Base-by-base conservation (phyloP, 139 green algal genomes). In the Eudorina sp. region DNA sequence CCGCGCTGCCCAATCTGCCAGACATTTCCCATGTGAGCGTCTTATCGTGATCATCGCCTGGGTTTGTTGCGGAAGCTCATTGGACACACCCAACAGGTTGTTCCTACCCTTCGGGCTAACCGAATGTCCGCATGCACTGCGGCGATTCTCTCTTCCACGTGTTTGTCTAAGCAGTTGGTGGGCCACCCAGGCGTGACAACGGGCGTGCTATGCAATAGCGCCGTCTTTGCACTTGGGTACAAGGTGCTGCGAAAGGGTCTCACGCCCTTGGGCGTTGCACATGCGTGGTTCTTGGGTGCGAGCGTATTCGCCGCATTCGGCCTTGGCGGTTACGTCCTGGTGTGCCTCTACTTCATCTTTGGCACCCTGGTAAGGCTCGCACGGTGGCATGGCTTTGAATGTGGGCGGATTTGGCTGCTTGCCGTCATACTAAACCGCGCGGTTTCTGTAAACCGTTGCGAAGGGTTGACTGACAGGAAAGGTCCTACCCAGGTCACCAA, bases 401-500 rank as follows among this genome's bases (percentile, higher is more conserved):
- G 73, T 81, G 68, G 25, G 18, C 13, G 29, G 43, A 9, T 73
- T n/a, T 70, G 38, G 16, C 29, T 73, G 45, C 19, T 84, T 2
- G 18, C 41, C 46, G 45, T n/a, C 74, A n/a, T n/a, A n/a, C n/a
- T n/a, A n/a, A n/a, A n/a, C n/a, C n/a, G n/a, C n/a, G n/a, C n/a
- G n/a, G n/a, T n/a, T n/a, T n/a, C n/a, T n/a, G n/a, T n/a, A n/a
- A n/a, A n/a, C n/a, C n/a, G n/a, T n/a, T n/a, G n/a, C n/a, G n/a
- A n/a, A n/a, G n/a, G n/a, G n/a, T n/a, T n/a, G n/a, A n/a, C n/a
- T n/a, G n/a, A n/a, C n/a, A n/a, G n/a, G n/a, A n/a, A n/a, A n/a
- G n/a, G n/a, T n/a, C n/a, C n/a, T n/a, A n/a, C n/a, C n/a, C 93
- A 96, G 93, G 97, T 98, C 1, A 99, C 98, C 3, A 99, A 99